phyloP scores from a whole-genome alignment of 1,284 basidiomycete genomes.

The Trametes versicolor region DNA sequence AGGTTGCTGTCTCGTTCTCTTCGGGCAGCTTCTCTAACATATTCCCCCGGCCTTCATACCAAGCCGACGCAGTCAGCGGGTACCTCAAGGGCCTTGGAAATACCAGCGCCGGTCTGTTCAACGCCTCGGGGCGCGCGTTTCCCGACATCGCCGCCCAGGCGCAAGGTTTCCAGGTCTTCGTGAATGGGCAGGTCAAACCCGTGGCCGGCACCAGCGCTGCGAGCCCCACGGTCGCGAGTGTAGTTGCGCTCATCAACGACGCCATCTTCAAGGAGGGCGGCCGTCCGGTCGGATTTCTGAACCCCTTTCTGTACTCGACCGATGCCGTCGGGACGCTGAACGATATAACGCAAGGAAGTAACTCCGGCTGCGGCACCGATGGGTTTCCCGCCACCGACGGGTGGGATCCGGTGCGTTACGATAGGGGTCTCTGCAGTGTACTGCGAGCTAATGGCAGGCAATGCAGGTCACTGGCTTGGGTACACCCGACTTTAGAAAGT shows the following conservation, averaged over 20 bases:
- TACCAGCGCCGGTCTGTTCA: slow-evolving; percentile 40
- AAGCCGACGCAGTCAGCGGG: slow-evolving; percentile 45
- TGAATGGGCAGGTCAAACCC: slow-evolving; percentile 45
- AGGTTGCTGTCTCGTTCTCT: slow-evolving; percentile 55
- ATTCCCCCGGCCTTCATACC: slow-evolving; percentile 53
- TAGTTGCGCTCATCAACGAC: slow-evolving; percentile 66
- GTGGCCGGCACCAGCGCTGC: slow-evolving; percentile 60
- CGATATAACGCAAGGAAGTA: slow-evolving; percentile 50
- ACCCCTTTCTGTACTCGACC: slow-evolving; percentile 51
- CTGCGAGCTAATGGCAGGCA: slow-evolving; percentile 23
- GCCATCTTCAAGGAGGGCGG: slow-evolving; percentile 49
- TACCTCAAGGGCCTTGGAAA: slow-evolving; percentile 44
- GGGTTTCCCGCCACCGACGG: slow-evolving; percentile 48
- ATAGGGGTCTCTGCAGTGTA: not conserved
- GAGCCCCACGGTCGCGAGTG: slow-evolving; percentile 58
- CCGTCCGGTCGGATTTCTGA: slow-evolving; percentile 56
- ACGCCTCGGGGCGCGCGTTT: slow-evolving; percentile 41
- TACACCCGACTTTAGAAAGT: slow-evolving; percentile 37
- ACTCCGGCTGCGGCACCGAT: slow-evolving; percentile 46
- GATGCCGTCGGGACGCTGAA: slow-evolving; percentile 47
- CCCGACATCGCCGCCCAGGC: slow-evolving; percentile 43
- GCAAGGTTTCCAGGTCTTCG: slow-evolving; percentile 39
- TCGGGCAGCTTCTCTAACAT: slow-evolving; percentile 58
- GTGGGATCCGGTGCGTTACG: slow-evolving; percentile 48
- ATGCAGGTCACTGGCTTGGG: slow-evolving; percentile 46